These are phyloP conservation scores for Verticillium alfalfae DNA, from an alignment of 2,329 filamentous ascomycete genomes.

Conservation along the genomic window DNA sequence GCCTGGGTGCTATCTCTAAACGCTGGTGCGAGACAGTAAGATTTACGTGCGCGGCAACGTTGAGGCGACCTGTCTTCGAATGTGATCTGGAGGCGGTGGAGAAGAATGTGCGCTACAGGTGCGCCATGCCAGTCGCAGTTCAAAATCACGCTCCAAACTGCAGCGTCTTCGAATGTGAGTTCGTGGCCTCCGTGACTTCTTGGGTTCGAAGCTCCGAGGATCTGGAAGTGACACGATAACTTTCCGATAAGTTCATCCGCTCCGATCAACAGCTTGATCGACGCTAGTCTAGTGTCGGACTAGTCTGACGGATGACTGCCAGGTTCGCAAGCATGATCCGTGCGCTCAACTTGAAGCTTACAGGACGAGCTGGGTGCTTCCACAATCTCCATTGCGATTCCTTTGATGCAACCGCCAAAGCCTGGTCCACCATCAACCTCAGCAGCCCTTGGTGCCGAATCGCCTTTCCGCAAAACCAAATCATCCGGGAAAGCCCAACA, in stretches of 20 bases:
- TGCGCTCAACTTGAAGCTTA: not conserved
- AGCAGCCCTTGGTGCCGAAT: not conserved
- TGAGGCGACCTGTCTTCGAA: not conserved
- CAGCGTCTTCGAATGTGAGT: not conserved
- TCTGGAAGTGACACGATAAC: conserved; percentile 12
- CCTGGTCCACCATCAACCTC: not conserved
- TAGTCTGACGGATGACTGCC: not conserved
- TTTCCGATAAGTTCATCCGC: conserved; percentile 14
- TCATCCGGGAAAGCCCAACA: not conserved
- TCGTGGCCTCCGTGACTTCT: not conserved
- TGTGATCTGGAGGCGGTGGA: not conserved
- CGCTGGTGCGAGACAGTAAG: not conserved
- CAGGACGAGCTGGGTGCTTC: not conserved
- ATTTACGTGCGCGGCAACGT: not conserved
- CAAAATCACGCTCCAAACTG: not conserved
- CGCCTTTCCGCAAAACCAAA: not conserved
- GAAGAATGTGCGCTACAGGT: not conserved
- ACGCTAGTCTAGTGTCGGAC: not conserved
- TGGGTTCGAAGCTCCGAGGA: not conserved
- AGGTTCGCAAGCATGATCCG: not conserved
- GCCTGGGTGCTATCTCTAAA: not conserved
- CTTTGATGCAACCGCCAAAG: not conserved
- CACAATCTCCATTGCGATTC: conserved; percentile 1
- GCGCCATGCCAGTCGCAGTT: not conserved
- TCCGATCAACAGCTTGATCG: not conserved